These are phyloP conservation scores for Dryas alaskensis DNA, from an alignment of 306 rosid genomes.

Conservation along the genomic window DNA sequence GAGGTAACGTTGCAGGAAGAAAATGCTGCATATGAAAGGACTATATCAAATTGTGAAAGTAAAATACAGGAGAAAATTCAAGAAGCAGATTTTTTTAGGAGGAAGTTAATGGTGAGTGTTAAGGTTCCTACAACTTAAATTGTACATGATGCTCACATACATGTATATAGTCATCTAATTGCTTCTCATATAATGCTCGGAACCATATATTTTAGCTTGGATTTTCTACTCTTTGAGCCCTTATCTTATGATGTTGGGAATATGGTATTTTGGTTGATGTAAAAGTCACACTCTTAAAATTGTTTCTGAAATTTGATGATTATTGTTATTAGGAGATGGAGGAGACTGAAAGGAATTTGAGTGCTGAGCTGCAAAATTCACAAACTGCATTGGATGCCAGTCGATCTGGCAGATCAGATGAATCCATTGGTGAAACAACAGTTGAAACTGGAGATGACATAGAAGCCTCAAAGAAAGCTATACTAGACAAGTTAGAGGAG, in stretches of 20 bases:
- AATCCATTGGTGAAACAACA: conserved; percentile 30
- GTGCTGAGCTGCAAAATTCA: conserved; percentile 43
- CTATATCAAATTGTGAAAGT: conserved; percentile 56
- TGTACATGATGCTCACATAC: background rate
- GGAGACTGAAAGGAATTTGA: conserved; percentile 54
- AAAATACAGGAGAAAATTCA: conserved; percentile 66
- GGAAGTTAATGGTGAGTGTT: conserved; percentile 59
- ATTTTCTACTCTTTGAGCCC: too few relatives aligned
- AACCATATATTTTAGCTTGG: background rate
- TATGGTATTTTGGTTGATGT: background rate
- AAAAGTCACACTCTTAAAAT: background rate
- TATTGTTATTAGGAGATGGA: conserved; percentile 61
- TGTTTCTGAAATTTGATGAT: background rate
- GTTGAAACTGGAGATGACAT: conserved; percentile 37
- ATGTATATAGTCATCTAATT: background rate
- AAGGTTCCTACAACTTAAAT: conserved; percentile 5
- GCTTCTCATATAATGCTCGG: background rate
- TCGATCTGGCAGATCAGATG: conserved; percentile 37
- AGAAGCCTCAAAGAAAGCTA: conserved; percentile 40
- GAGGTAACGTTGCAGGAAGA: conserved; percentile 76
- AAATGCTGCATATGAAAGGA: conserved; percentile 61
- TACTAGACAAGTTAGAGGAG: conserved; percentile 58
- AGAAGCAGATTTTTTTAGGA: conserved; percentile 50
- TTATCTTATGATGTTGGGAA: background rate
- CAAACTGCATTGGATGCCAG: conserved; percentile 28